These are phyloP conservation scores for Penicillium bialowiezense DNA, from an alignment of 495 filamentous ascomycete genomes.

Conservation along the genomic window DNA sequence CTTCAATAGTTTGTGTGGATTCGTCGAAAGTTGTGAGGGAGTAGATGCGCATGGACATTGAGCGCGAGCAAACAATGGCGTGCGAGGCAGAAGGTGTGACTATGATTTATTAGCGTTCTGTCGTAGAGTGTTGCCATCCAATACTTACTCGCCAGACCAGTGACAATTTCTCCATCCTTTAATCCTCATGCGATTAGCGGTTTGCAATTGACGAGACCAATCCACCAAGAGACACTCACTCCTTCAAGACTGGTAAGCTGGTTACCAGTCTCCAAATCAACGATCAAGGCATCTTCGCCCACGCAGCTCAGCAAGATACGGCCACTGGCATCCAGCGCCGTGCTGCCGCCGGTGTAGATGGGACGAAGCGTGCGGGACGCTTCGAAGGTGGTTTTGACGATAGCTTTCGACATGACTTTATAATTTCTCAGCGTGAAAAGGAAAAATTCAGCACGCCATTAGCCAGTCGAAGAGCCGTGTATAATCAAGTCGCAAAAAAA, in stretches of 20 bases:
- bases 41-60: slow-evolving; percentile 91
- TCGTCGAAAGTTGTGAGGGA: slow-evolving; percentile 59
- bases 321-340: slow-evolving; percentile 77
- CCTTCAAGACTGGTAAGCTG: slow-evolving; percentile 87
- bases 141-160: slow-evolving; percentile 71
- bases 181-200: slow-evolving; percentile 17
- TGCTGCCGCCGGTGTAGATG: slow-evolving; percentile 88
- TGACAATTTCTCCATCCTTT: slow-evolving; percentile 90
- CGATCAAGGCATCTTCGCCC: slow-evolving; percentile 84
- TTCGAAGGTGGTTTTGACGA: slow-evolving; percentile 82
- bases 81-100: slow-evolving; percentile 86
- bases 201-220: neutral
- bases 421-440: slow-evolving; percentile 15
- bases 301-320: slow-evolving; percentile 81
- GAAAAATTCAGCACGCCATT: slow-evolving; percentile 11
- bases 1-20: slow-evolving; percentile 50
- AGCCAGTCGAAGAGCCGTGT: slow-evolving; percentile 10
- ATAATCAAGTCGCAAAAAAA: slow-evolving; percentile 24
- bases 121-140: neutral
- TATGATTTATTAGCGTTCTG: slow-evolving; percentile 28
- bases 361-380: slow-evolving; percentile 77
- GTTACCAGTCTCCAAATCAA: slow-evolving; percentile 77
- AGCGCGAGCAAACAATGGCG: slow-evolving; percentile 86
- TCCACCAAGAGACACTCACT: slow-evolving; percentile 48
- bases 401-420: slow-evolving; percentile 45